A percentile compares a stretch with the other conserved stretches of the same genome.
Conservation (phyloP, 768 basidiomycete species). For the Chalciporus sphaerocephalus region DNA sequence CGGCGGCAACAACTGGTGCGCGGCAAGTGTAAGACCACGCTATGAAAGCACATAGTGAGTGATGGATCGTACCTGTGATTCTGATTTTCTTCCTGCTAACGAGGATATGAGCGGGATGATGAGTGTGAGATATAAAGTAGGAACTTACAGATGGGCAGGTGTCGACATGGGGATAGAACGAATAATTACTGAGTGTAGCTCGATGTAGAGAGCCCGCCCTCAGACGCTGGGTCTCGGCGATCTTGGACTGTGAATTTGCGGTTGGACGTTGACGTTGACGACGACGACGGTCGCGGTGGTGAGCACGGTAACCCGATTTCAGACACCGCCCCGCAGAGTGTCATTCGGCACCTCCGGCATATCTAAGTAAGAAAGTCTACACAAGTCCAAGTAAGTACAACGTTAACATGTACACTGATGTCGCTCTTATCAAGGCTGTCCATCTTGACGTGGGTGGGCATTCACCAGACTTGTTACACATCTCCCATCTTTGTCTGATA, state of each 20-base stretch:
- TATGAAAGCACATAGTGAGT: background rate
- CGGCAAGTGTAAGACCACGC: constrained; percentile 5
- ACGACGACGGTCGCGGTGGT: constrained; percentile 9
- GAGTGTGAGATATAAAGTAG: background rate
- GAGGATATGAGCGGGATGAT: constrained; percentile 12
- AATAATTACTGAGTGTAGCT: background rate
- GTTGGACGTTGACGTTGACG: constrained; percentile 15
- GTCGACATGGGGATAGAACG: constrained; percentile 24
- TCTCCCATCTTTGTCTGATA: no score
- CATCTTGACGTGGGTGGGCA: no score
- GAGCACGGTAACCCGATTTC: constrained; percentile 23
- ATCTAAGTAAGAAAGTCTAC: no score
- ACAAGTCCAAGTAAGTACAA: no score
- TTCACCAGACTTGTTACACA: no score
- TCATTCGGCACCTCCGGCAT: constrained; percentile 19
- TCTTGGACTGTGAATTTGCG: background rate
- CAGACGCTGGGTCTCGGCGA: background rate
- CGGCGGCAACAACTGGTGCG: constrained; percentile 84
- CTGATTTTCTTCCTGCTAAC: constrained; percentile 69
- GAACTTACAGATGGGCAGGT: constrained; percentile 27
- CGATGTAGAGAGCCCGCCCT: background rate
- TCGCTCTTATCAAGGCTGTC: no score
- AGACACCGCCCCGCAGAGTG: constrained; percentile 26
- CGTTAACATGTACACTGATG: no score
- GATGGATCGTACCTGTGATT: constrained; percentile 55